These are phyloP conservation scores for Colletotrichum magnum DNA, from an alignment of 2,329 filamentous ascomycete genomes.

Conservation along the genomic window DNA sequence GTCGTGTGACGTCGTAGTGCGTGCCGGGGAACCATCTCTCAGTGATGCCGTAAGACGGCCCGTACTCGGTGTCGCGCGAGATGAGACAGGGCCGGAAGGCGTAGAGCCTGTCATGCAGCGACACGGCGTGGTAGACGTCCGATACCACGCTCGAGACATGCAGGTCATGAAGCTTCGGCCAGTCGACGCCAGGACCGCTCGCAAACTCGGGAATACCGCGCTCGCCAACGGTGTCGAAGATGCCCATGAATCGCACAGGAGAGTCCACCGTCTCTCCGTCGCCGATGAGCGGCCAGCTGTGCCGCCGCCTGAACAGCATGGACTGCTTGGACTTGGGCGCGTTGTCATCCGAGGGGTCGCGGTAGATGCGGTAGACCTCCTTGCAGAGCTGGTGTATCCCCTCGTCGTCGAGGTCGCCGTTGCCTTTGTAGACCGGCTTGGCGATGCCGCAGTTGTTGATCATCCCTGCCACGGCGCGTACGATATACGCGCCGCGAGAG, in stretches of 20 bases:
- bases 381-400: conserved; percentile 37
- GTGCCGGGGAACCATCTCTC: conserved; percentile 45
- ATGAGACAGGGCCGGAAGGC: conserved; percentile 43
- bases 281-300: conserved; percentile 37
- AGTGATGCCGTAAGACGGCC: conserved; percentile 38
- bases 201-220: conserved; percentile 43
- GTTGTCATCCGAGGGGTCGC: conserved; percentile 39
- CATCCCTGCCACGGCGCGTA: conserved; percentile 46
- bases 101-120: conserved; percentile 43
- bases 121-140: conserved; percentile 44
- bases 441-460: conserved; percentile 50
- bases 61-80: conserved; percentile 30
- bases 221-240: conserved; percentile 45
- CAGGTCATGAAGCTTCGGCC: conserved; percentile 46
- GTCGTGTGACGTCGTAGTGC: conserved; percentile 45
- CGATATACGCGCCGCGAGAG: conserved; percentile 46
- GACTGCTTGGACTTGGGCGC: conserved; percentile 40
- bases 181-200: conserved; percentile 43
- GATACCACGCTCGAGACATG: conserved; percentile 45
- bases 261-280: conserved; percentile 33
- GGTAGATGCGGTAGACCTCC: conserved; percentile 45
- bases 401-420: conserved; percentile 23
- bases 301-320: conserved; percentile 35
- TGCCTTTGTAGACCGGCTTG: conserved; percentile 25
- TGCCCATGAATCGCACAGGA: conserved; percentile 45